Evolutionary conservation across 2,329 filamentous ascomycete genomes (phyloP).

Genomic region (Paraconiothyrium sp.): DNA sequence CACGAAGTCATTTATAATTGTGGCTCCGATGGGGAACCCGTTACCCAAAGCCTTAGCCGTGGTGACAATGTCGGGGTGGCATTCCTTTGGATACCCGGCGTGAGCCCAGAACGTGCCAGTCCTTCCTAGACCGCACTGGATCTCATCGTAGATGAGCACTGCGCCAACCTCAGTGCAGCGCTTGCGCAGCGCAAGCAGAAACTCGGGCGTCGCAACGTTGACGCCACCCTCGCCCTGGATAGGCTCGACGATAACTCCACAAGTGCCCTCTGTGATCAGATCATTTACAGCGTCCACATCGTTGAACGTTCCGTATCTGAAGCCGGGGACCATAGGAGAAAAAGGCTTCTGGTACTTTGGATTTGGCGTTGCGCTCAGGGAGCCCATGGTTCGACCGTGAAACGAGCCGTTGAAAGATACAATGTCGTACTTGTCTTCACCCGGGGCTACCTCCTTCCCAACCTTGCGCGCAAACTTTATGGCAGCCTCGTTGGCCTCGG

Average conservation of each 20-base stretch:
- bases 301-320: constrained; percentile 86
- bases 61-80: constrained; percentile 93
- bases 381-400: constrained; percentile 96
- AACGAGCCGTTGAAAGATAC: constrained; percentile 93
- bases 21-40: constrained; percentile 93
- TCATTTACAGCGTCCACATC: constrained; percentile 75
- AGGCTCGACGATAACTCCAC: constrained; percentile 94
- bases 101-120: constrained; percentile 95
- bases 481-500: constrained; percentile 96
- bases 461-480: constrained; percentile 97
- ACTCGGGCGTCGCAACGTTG: constrained; percentile 82
- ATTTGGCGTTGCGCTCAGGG: constrained; percentile 94
- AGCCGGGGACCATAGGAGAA: constrained; percentile 93
- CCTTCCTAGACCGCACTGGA: constrained; percentile 90
- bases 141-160: constrained; percentile 94
- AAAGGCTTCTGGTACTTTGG: constrained; percentile 98
- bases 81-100: constrained; percentile 73
- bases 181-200: constrained; percentile 82
- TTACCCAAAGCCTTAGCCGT: constrained; percentile 97
- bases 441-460: constrained; percentile 77
- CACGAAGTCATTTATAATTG: constrained; percentile 72
- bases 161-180: constrained; percentile 88
- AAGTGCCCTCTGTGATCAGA: constrained; percentile 85
- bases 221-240: constrained; percentile 98
- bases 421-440: constrained; percentile 78